These are phyloP conservation scores for Naganishia liquefaciens DNA, from an alignment of 1,284 basidiomycete species.

Conservation along the genomic window DNA sequence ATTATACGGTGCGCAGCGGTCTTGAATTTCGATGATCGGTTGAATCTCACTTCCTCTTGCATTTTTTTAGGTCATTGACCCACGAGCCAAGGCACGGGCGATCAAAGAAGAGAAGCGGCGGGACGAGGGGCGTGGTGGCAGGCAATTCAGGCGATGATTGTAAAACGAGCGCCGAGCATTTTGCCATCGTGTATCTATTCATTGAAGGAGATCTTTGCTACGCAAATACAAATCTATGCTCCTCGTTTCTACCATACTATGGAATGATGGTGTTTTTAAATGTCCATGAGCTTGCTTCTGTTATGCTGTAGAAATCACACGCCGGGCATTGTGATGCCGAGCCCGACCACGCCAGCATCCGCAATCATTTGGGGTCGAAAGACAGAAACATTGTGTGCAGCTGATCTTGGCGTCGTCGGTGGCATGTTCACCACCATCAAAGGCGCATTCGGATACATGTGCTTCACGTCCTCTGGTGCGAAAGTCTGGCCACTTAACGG, in stretches of 20 bases:
- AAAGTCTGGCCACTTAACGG: no score
- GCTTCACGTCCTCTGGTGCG: conserved; percentile 6
- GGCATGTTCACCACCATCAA: conserved; percentile 15
- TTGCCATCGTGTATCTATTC: not conserved
- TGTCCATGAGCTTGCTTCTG: not conserved
- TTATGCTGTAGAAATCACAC: conserved; percentile 1
- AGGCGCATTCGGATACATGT: conserved; percentile 2
- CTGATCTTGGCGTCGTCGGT: conserved; percentile 5
- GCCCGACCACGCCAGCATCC: conserved; percentile 13
- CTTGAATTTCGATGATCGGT: not conserved
- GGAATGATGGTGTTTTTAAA: not conserved
- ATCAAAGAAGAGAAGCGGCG: conserved; percentile 38
- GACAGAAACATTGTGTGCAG: not conserved
- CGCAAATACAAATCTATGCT: not conserved
- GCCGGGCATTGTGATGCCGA: conserved; percentile 21
- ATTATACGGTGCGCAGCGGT: conserved; percentile 73
- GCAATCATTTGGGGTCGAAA: not conserved
- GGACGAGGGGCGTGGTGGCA: conserved; percentile 10
- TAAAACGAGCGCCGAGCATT: no score
- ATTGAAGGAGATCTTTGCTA: not conserved
- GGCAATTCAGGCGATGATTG: not conserved
- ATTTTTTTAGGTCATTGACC: conserved; percentile 50
- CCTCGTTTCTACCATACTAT: not conserved
- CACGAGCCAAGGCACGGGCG: conserved; percentile 49
- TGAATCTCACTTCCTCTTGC: not conserved